Conservation (phyloP, 2,329 filamentous ascomycete genomes). For the Venturia nashicola region DNA sequence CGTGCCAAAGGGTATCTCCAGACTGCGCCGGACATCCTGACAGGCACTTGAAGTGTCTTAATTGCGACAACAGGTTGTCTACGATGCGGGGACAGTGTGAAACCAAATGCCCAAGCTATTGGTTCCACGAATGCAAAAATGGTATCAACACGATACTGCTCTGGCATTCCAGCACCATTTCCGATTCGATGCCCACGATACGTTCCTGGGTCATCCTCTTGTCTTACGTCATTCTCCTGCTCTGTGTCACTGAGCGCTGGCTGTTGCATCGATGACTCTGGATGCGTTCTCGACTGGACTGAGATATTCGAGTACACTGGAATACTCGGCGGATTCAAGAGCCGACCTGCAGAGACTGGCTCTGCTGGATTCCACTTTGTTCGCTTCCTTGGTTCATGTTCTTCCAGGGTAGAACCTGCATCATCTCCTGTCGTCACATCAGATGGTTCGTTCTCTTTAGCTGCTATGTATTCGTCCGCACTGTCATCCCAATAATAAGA, state of each 20-base stretch:
- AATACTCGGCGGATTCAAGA: not conserved
- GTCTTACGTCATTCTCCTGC: not conserved
- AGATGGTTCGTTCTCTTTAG: conserved; percentile 10
- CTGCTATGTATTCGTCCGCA: conserved; percentile 40
- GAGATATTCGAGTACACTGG: not conserved
- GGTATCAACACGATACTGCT: conserved; percentile 42
- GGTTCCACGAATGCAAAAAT: conserved; percentile 46
- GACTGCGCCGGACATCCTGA: conserved; percentile 42
- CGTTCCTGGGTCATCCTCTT: conserved; percentile 18
- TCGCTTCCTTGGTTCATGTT: conserved; percentile 3
- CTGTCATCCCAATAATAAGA: conserved; percentile 51
- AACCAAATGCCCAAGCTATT: conserved; percentile 45
- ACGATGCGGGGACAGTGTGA: conserved; percentile 36
- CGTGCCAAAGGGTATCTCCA: conserved; percentile 42
- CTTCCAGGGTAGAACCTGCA: not conserved
- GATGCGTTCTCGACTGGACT: not conserved
- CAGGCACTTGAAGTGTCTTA: conserved; percentile 40
- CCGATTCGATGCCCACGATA: conserved; percentile 49
- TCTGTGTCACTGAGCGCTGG: not conserved
- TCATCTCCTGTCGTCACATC: not conserved
- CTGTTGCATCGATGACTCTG: not conserved
- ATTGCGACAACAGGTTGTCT: conserved; percentile 35
- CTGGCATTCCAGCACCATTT: conserved; percentile 46
- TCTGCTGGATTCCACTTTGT: not conserved
- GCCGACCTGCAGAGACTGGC: not conserved